Evolutionary conservation across 1,139 yeast genomes (phyloP).

Genomic region (Trichomonascaceae sp.): DNA sequence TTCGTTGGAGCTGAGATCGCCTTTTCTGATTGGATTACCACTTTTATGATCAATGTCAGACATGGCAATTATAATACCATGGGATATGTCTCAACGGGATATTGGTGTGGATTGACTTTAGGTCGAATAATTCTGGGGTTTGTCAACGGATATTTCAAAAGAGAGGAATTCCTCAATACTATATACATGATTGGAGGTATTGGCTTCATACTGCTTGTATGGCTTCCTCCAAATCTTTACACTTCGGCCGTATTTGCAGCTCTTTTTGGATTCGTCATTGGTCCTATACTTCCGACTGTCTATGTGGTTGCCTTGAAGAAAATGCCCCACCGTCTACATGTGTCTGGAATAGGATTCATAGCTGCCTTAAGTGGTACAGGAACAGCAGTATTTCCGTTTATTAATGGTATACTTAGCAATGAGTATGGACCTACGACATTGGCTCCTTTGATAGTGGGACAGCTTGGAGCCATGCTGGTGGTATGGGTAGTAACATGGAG

Average conservation of each 20-base stretch:
- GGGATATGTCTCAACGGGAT: slow-evolving; percentile 65
- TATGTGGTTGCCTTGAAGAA: slow-evolving; percentile 56
- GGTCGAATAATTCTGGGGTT: slow-evolving; percentile 47
- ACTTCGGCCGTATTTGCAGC: slow-evolving; percentile 38
- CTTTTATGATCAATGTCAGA: slow-evolving; percentile 53
- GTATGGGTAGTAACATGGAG: slow-evolving; percentile 9
- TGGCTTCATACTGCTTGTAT: slow-evolving; percentile 19
- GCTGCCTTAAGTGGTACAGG: slow-evolving; percentile 78
- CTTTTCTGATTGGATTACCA: slow-evolving; percentile 66
- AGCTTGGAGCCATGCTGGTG: slow-evolving; percentile 11
- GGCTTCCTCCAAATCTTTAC: slow-evolving; percentile 22
- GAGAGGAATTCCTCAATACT: slow-evolving; percentile 20
- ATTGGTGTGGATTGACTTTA: slow-evolving; percentile 63
- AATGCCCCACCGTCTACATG: slow-evolving; percentile 54
- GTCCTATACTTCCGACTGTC: slow-evolving; percentile 75
- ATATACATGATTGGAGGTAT: slow-evolving; percentile 18
- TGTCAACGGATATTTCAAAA: slow-evolving; percentile 23
- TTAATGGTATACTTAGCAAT: slow-evolving; percentile 25
- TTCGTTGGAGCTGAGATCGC: slow-evolving; percentile 67
- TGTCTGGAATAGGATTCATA: slow-evolving; percentile 64
- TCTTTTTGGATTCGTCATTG: slow-evolving; percentile 58
- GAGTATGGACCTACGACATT: slow-evolving; percentile 13
- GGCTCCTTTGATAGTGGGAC: slow-evolving; percentile 12
- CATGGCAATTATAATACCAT: slow-evolving; percentile 40
- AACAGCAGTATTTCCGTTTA: slow-evolving; percentile 43